Conservation (phyloP, 768 basidiomycete species). For the Rhodosporidiobolus odoratus region DNA sequence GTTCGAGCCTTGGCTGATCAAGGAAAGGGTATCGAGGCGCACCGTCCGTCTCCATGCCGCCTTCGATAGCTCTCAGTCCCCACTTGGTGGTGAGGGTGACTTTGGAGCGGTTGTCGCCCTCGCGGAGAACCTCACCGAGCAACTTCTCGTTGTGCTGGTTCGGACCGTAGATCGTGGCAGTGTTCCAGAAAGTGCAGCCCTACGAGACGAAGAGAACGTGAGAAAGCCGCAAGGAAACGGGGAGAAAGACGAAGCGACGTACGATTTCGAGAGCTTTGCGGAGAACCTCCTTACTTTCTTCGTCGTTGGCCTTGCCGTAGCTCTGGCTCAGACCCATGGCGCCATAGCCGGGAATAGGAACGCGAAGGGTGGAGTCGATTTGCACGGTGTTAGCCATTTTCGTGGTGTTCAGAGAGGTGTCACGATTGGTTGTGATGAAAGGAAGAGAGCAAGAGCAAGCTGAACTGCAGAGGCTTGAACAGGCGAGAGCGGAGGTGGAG, state of each 20-base stretch:
- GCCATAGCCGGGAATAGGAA: conserved; percentile 13
- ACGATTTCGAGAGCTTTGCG: conserved; percentile 23
- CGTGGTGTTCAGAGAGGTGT: no score
- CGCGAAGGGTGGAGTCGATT: no score
- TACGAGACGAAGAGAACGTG: background rate
- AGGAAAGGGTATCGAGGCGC: background rate
- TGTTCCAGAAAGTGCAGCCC: conserved; percentile 23
- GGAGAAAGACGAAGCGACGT: background rate
- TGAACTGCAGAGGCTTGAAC: no score
- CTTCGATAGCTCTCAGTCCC: background rate
- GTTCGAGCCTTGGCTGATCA: background rate
- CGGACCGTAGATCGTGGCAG: background rate
- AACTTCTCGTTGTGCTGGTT: conserved; percentile 20
- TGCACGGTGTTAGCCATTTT: no score
- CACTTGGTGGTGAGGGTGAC: conserved; percentile 17
- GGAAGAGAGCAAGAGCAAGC: no score
- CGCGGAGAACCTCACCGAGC: conserved; percentile 25
- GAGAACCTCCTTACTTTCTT: conserved; percentile 4
- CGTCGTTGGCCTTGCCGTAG: conserved; percentile 14
- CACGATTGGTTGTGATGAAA: no score
- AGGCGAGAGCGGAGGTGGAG: no score
- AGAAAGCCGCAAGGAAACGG: background rate
- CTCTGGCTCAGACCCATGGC: conserved; percentile 3
- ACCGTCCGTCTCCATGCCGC: background rate
- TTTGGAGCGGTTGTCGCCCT: conserved; percentile 17